phyloP scores from a whole-genome alignment of 768 basidiomycete species.

The Calocybe cyanea region DNA sequence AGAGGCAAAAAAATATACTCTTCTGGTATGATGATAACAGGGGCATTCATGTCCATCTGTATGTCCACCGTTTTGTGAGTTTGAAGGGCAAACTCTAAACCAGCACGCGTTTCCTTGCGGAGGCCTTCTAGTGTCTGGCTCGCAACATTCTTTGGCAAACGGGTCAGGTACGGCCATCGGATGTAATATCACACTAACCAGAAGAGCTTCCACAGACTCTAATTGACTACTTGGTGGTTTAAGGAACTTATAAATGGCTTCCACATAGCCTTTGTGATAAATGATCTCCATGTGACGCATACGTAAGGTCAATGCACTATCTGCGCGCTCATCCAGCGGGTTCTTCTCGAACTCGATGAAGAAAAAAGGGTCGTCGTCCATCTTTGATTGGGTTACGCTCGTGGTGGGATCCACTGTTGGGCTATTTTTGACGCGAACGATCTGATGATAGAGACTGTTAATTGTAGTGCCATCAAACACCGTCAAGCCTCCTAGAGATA shows the following conservation, averaged over 20 bases:
- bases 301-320: slow-evolving; percentile 82
- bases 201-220: slow-evolving; percentile 90
- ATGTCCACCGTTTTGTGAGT: slow-evolving; percentile 94
- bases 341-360: slow-evolving; percentile 89
- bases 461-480: slow-evolving; percentile 90
- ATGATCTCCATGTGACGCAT: slow-evolving; percentile 97
- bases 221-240: slow-evolving; percentile 92
- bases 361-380: slow-evolving; percentile 66
- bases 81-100: slow-evolving; percentile 89
- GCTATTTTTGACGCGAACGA: slow-evolving; percentile 65
- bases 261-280: slow-evolving; percentile 91
- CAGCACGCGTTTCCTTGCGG: slow-evolving; percentile 89
- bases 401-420: slow-evolving; percentile 8
- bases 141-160: slow-evolving; percentile 65
- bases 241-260: slow-evolving; percentile 88
- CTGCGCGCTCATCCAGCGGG: slow-evolving; percentile 87
- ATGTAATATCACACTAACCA: slow-evolving; percentile 47
- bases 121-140: slow-evolving; percentile 92
- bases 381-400: slow-evolving; percentile 11
- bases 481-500: slow-evolving; percentile 81
- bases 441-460: slow-evolving; percentile 80
- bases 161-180: slow-evolving; percentile 1
- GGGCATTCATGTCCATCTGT: slow-evolving; percentile 95
- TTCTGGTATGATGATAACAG: slow-evolving; percentile 95
- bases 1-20: slow-evolving; percentile 45